Conservation (phyloP, 805 yeast species). For the Metschnikowia cubensis region DNA sequence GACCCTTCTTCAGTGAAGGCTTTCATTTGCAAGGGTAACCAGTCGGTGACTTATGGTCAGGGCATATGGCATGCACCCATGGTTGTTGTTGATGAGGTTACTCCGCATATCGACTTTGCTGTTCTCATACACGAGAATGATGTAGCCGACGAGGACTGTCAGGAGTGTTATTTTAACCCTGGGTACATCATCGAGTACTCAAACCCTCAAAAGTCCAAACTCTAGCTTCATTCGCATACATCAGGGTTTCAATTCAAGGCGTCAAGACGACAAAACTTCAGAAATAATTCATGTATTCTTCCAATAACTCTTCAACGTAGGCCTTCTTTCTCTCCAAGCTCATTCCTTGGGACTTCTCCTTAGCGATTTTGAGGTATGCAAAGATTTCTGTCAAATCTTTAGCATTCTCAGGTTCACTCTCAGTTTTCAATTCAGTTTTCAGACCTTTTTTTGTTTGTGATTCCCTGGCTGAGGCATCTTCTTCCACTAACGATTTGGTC, state of each 20-base stretch:
- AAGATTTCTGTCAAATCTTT: constrained; percentile 30
- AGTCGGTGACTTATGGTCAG: constrained; percentile 82
- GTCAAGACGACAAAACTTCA: not conserved
- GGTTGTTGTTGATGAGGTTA: constrained; percentile 68
- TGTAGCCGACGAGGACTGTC: constrained; percentile 72
- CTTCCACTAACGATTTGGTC: constrained; percentile 24
- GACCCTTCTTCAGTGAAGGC: constrained; percentile 60
- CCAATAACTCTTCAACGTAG: constrained; percentile 34
- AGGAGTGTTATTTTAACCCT: constrained; percentile 69
- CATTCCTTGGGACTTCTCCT: constrained; percentile 23
- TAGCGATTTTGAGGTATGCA: constrained; percentile 33
- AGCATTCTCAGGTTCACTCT: not conserved
- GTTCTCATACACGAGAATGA: constrained; percentile 88
- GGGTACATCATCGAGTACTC: constrained; percentile 40
- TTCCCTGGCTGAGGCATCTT: not conserved
- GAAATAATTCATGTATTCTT: constrained; percentile 35
- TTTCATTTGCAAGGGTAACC: constrained; percentile 74
- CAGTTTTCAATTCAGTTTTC: too few relatives aligned
- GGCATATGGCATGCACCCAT: constrained; percentile 96
- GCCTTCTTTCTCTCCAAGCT: constrained; percentile 25
- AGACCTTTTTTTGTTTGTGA: too few relatives aligned
- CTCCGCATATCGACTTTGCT: constrained; percentile 64
- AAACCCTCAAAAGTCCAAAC: constrained; percentile 6
- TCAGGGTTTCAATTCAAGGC: not conserved
- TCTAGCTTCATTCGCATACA: not conserved